phyloP scores from a whole-genome alignment of 2,329 filamentous ascomycete species.

The Aspergillus uvarum region DNA sequence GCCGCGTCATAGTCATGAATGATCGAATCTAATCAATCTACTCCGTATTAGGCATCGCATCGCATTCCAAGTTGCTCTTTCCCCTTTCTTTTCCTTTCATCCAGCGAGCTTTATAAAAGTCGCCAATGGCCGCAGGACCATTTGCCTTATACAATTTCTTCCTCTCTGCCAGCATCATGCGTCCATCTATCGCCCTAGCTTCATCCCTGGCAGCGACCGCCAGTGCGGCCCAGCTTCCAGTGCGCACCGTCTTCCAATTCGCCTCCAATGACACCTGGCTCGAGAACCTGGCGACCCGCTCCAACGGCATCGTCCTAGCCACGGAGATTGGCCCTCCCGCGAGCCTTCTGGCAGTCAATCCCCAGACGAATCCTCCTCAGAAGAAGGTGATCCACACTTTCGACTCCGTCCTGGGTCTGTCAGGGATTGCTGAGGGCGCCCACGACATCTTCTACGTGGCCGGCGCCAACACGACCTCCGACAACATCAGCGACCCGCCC shows the following conservation, averaged over 20 bases:
- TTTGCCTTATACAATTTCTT: too few relatives aligned
- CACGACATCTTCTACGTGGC: constrained; percentile 1
- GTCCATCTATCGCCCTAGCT: too few relatives aligned
- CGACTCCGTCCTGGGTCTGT: background rate
- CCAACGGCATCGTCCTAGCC: background rate
- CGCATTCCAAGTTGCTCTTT: too few relatives aligned
- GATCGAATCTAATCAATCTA: too few relatives aligned
- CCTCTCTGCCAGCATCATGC: too few relatives aligned
- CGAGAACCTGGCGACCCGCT: background rate
- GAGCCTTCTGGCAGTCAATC: background rate
- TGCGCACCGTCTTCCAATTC: constrained; percentile 1
- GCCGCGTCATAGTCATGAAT: too few relatives aligned
- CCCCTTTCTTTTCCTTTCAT: too few relatives aligned
- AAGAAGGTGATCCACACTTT: background rate
- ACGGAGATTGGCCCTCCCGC: constrained; percentile 1
- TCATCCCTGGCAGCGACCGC: too few relatives aligned
- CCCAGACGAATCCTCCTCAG: background rate
- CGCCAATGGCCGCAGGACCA: too few relatives aligned
- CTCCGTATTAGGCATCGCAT: too few relatives aligned
- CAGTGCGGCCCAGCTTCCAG: background rate
- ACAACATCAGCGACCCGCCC: background rate
- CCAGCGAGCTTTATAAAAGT: too few relatives aligned
- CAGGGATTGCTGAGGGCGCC: background rate
- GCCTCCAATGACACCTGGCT: constrained; percentile 4
- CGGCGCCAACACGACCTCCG: constrained; percentile 1